Base-by-base conservation (phyloP, 768 basidiomycete species). In the Tremella yokohamensis region DNA sequence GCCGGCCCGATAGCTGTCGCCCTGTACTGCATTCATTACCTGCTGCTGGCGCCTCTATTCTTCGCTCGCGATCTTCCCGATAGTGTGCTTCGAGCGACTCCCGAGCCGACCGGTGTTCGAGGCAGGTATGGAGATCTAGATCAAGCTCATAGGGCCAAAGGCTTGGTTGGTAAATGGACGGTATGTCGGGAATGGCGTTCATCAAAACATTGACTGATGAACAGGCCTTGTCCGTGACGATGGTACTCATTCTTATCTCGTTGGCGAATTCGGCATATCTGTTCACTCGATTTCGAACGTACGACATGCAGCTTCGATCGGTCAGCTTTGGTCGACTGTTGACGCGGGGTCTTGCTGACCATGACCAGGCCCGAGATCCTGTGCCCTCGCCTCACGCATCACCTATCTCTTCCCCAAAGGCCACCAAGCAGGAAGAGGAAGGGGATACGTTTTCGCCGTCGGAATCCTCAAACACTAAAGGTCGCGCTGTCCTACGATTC, bases 251-350 rank as follows among this genome's bases (percentile, higher is more conserved):
- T 13, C 29, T 68, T 1, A 22, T 76, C 19, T 57, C 70, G 0
- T 25, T 58, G 4, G 66, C 66, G 9, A 76, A 76, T 49, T 66
- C 75, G 1, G 56, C 63, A 40, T 73, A 73, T 57, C 65, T 76
- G 11, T 74, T 76, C 65, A 71, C 69, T 2, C 54, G 68, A 11
- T 71, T 70, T 50, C 66, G 73, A 49, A 70, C 63, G 8, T 76
- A 76, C 52, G 75, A 76, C 52, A 68, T 76, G 66, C 71, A 70
- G 42, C 59, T 70, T 22, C 64, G 74, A 8, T 60, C 64, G 22
- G 74, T 72, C 47, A 52, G 68, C 51, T 47, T 11, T 16, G 18
- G 19, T 48, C 3, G 48, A 20, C 12, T n/a, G 18, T 18, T 42
- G 13, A 29, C 2, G 15, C 11, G 39, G 18, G 16, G 8, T 24